Evolutionary conservation across 495 filamentous ascomycete species (phyloP).

Genomic region (Xylaria curta): DNA sequence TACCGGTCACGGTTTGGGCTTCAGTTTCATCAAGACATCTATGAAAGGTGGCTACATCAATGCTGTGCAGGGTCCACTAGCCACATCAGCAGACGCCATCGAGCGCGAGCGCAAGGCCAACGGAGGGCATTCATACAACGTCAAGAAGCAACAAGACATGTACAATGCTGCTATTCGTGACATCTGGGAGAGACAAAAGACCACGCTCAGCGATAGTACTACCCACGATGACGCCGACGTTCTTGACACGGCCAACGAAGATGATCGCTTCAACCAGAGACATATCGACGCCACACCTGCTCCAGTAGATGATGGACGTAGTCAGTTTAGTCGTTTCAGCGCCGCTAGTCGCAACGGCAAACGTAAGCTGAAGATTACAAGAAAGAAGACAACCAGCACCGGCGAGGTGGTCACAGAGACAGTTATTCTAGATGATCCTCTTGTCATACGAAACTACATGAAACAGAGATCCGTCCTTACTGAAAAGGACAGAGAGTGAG

Average conservation of each 20-base stretch:
- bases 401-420: slow-evolving; percentile 66
- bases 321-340: slow-evolving; percentile 83
- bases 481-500: slow-evolving; percentile 71
- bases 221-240: slow-evolving; percentile 71
- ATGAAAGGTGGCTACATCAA: slow-evolving; percentile 99
- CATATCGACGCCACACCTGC: slow-evolving; percentile 49
- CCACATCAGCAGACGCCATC: slow-evolving; percentile 75
- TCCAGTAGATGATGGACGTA: slow-evolving; percentile 75
- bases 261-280: slow-evolving; percentile 60
- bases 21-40: slow-evolving; percentile 93
- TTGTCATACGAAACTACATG: slow-evolving; percentile 71
- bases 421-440: slow-evolving; percentile 72
- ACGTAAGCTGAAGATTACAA: slow-evolving; percentile 74
- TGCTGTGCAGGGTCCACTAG: slow-evolving; percentile 83
- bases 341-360: slow-evolving; percentile 70
- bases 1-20: slow-evolving; percentile 89
- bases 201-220: slow-evolving; percentile 65
- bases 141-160: slow-evolving; percentile 84
- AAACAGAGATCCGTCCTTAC: slow-evolving; percentile 61
- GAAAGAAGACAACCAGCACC: slow-evolving; percentile 64
- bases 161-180: slow-evolving; percentile 87
- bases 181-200: slow-evolving; percentile 89
- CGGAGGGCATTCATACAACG: slow-evolving; percentile 96
- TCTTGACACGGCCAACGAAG: slow-evolving; percentile 63
- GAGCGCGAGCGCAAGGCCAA: slow-evolving; percentile 80